Base-by-base conservation (phyloP, 352 stramenopile genomes). In the Thraustochytrium sp. region DNA sequence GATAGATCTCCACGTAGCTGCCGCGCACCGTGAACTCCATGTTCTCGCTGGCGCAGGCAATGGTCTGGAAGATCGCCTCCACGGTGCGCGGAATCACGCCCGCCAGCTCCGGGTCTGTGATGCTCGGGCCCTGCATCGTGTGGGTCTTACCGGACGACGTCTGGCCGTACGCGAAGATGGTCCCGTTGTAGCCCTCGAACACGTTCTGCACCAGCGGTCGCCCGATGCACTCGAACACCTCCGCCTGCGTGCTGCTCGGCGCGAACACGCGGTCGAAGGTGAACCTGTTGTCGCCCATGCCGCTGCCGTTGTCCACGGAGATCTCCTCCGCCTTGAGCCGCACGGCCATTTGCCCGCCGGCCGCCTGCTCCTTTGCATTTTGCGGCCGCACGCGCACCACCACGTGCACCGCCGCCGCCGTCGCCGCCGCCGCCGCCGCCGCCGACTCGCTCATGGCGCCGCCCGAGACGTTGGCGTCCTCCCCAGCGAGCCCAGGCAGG, bases 351-450 rank as follows among this genome's bases (percentile, higher is more conserved):
- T 68, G 76, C 8, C 68, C 68, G 37, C 75, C 75, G 5, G 54
- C 29, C 0, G 31, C 37, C 11, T 53, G 18, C 59, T 84, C 75
- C 31, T 80, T 84, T 11, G 56, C 75, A 29, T 75, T 75, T 34
- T 98, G 93, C 37, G 96, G 96, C 8, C 96, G 93, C 84, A 98
- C 95, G 80, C 95, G 92, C 68, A 99, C 96, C 85, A 98, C 95
- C 29, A 99, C 95, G 72, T 95, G 95, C 16, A 98, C 95, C 42
- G 68, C 42, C 9, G 59, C 42, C 59, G 13, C 59, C 18, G 48
- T 23, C 48, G 18, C 48, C n/a, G 48, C 48, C n/a, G 48, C 48
- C n/a, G n/a, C n/a, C n/a, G n/a, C n/a, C n/a, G n/a, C n/a, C n/a
- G n/a, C n/a, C n/a, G n/a, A n/a, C n/a, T n/a, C n/a, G n/a, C n/a